Evolutionary conservation across 768 basidiomycete species (phyloP), one percentile per base, ranked within the genome.

Genomic region (Clathrus columnatus): DNA sequence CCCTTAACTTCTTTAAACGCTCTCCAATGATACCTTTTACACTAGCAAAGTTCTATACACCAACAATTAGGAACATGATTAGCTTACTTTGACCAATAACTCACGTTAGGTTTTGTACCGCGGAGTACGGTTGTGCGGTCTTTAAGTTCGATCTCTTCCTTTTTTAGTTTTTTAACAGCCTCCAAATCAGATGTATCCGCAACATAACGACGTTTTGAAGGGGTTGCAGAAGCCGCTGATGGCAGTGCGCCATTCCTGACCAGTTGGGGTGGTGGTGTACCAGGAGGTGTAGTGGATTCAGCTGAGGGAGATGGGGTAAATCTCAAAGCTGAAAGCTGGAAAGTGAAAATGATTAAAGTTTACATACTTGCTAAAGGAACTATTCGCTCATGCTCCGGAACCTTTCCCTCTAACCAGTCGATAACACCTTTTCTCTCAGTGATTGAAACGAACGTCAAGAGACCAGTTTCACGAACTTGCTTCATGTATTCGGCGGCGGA

Each of bases 401-500:
- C 65, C 62, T 71, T 75, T 30, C 87, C 83, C 62, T 86, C 82
- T 44, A 97, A 66, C 83, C 87, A 97, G 50, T 94, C 92, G 30
- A 90, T 81, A 0, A 95, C 83, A 45, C 75, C 76, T 72, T 88
- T 91, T 59, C 93, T 74, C 69, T 96, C 93, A 2, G 91, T 90
- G 29, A 91, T 82, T 61, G 87, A 84, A 36, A 97, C 90, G 65
- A 91, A 80, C 7, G 50, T 78, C 0, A 85, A 85, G 36, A 82
- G 77, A 0, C 89, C 87, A 43, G 76, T 76, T 63, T 87, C 86
- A 53, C 89, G 75, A 1, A 85, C 84, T 62, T 87, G 84, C 65
- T 84, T 86, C 81, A 95, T 83, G 70, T 98, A 98, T 60, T 94
- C 91, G 16, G 85, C 87, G 27, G 83, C 81, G 0, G 81, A 74